A percentile compares a stretch with the other conserved stretches of the same genome.
These are phyloP conservation scores for Thuja plicata DNA, from an alignment of 83 land plant genomes.

Conservation along the genomic window DNA sequence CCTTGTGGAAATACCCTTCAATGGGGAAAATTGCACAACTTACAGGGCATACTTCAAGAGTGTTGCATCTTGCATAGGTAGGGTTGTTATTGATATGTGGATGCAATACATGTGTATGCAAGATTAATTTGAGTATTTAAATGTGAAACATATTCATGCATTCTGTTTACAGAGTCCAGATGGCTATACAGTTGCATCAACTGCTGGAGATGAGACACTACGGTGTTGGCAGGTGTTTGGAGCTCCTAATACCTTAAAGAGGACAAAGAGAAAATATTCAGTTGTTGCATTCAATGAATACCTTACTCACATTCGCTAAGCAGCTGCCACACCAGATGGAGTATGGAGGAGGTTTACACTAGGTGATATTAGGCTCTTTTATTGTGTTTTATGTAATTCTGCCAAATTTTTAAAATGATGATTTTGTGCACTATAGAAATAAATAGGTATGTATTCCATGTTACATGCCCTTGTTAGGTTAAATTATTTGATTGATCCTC, in stretches of 20 bases:
- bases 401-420: neutral
- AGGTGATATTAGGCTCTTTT: neutral
- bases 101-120: neutral
- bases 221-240: constrained; percentile 75
- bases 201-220: constrained; percentile 62
- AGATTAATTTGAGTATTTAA: neutral
- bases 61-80: constrained; percentile 59
- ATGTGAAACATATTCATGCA: neutral
- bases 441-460: neutral
- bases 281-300: neutral
- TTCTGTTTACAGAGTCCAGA: constrained; percentile 49
- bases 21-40: constrained; percentile 65
- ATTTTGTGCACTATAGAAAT: neutral
- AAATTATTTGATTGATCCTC: constrained; percentile 37
- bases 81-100: constrained; percentile 19
- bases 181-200: constrained; percentile 64
- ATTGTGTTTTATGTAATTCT: neutral
- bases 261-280: constrained; percentile 7
- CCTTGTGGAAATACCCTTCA: constrained; percentile 74
- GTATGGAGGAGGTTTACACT: neutral
- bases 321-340: neutral
- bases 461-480: constrained; percentile 52
- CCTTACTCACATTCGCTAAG: constrained; percentile 16
- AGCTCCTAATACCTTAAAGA: constrained; percentile 36
- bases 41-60: constrained; percentile 73